Evolutionary conservation across 1,139 yeast genomes (phyloP).

Genomic region (Diutina scorzettiae): DNA sequence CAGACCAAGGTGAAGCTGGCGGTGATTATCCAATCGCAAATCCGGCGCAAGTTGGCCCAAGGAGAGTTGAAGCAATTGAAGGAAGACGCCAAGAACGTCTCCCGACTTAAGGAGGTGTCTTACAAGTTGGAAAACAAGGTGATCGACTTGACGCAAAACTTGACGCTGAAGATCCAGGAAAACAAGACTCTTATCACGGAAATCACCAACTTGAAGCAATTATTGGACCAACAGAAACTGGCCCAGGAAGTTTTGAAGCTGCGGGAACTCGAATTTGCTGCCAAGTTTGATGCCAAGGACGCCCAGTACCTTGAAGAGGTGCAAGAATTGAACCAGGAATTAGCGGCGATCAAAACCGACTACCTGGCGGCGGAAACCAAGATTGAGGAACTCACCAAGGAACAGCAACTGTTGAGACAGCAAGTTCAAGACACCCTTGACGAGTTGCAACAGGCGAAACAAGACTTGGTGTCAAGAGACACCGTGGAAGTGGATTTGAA

Average conservation of each 20-base stretch:
- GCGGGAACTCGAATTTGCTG: constrained; percentile 43
- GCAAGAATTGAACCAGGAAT: constrained; percentile 43
- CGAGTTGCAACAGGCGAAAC: constrained; percentile 52
- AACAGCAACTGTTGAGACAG: constrained; percentile 51
- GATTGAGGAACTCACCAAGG: constrained; percentile 50
- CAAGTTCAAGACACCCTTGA: constrained; percentile 52
- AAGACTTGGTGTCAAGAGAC: constrained; percentile 49
- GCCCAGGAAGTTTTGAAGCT: constrained; percentile 45
- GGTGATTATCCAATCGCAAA: constrained; percentile 61
- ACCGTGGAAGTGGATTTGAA: constrained; percentile 61
- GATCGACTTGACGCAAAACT: constrained; percentile 78
- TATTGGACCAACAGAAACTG: constrained; percentile 43
- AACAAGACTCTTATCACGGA: constrained; percentile 61
- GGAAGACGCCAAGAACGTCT: constrained; percentile 82
- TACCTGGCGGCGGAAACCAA: constrained; percentile 50
- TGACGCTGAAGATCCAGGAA: constrained; percentile 68
- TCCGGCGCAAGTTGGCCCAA: constrained; percentile 68
- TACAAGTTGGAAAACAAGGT: constrained; percentile 92
- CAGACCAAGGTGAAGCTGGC: constrained; percentile 37
- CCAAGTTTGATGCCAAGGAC: constrained; percentile 32
- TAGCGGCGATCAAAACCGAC: constrained; percentile 45
- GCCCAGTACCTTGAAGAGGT: constrained; percentile 39
- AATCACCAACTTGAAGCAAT: constrained; percentile 38
- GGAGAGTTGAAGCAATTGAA: constrained; percentile 51
- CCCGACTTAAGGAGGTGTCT: constrained; percentile 81